Evolutionary conservation across 768 basidiomycete genomes (phyloP), one percentile per base, ranked within the genome.

Genomic region (Termitomyces sp.): DNA sequence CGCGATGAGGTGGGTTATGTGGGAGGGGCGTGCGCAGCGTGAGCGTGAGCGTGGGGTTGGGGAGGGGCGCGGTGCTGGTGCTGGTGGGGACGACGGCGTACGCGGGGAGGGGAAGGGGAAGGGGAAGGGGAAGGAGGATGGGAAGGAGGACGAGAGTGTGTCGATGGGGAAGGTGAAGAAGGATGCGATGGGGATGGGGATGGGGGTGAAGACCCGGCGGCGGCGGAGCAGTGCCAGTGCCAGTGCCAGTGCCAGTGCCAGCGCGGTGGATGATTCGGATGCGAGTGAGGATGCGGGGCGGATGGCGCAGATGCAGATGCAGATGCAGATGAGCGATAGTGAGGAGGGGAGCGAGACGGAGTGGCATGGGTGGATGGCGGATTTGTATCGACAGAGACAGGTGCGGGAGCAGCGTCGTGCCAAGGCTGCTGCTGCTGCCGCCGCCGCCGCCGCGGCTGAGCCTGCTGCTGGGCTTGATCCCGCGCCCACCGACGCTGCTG

Each of bases 281-380:
- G 48, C 59, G 36, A 60, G 61, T 5, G 75, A 74, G 44, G 64
- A 65, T 13, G 66, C 50, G 41, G 64, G 55, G 46, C 62, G 50
- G 50, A 51, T 61, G 62, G 59, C 65, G 13, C 70, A 65, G 9
- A 59, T 69, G 28, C 4, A 4, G 55, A 54, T 63, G 62, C 60
- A 33, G 33, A 9, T 66, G 12, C 70, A 66, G 9, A 59, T 69
- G 28, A 75, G 74, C 4, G 75, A 75, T 47, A 79, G 74, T 33
- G 78, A 75, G 5, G 75, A 79, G 28, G 80, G 76, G 26, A 79
- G 77, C 63, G 87, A 88, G 67, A 71, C 73, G 23, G 87, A 89
- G 66, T 89, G 87, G 87, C 75, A 81, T 4, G 83, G 82, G 1
- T 89, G 87, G 87, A 73, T 78, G 66, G 79, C 79, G 5, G 87